Conservation (phyloP, 2,329 filamentous ascomycete genomes). For the Juglanconis oblonga region DNA sequence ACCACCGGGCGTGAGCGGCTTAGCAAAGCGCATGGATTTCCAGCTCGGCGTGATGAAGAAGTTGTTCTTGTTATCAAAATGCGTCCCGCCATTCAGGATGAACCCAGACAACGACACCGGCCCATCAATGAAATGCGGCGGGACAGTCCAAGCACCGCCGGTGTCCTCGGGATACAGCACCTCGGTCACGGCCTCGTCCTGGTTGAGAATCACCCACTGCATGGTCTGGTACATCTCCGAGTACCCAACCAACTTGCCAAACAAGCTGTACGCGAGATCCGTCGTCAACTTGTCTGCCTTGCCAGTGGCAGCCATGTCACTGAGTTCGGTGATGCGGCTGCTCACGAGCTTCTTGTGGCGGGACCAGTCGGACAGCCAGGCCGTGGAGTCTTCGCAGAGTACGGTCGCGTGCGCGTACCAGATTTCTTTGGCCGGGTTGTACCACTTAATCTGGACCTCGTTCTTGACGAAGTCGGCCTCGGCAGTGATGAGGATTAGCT, state of each 20-base stretch:
- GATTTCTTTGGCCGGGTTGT: background rate
- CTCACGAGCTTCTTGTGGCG: background rate
- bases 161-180: background rate
- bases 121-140: background rate
- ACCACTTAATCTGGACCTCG: background rate
- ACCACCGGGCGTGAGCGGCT: background rate
- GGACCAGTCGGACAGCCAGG: background rate
- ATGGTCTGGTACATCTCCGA: background rate
- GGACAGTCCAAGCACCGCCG: background rate
- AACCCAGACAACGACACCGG: background rate
- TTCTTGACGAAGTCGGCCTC: background rate
- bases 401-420: background rate
- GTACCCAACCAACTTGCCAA: background rate
- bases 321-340: background rate
- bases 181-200: background rate
- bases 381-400: background rate
- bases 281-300: background rate
- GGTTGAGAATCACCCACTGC: background rate
- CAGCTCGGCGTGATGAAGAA: conserved; percentile 1
- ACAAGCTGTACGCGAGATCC: background rate
- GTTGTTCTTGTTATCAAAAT: background rate
- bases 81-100: background rate
- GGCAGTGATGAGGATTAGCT: background rate
- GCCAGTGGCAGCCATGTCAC: background rate
- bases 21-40: background rate